Conservation (phyloP, 2,329 filamentous ascomycete species). For the Chrysoporthe deuterocubensis region DNA sequence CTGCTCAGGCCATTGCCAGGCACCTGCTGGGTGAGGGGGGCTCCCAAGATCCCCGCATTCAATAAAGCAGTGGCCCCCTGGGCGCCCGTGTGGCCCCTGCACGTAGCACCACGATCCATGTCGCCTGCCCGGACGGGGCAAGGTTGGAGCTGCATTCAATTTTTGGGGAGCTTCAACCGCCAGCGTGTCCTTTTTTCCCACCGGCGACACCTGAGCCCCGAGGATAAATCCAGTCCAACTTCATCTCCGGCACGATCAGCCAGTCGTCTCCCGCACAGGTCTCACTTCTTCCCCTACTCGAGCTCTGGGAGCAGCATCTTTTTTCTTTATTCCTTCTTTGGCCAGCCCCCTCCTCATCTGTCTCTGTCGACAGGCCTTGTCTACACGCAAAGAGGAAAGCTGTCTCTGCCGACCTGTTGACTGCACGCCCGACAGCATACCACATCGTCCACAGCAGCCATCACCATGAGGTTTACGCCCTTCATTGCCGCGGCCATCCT, state of each 20-base stretch:
- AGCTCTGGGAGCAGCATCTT: conserved; percentile 43
- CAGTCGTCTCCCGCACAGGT: conserved; percentile 6
- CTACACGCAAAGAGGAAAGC: conserved; percentile 12
- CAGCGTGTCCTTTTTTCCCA: conserved; percentile 27
- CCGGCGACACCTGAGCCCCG: conserved; percentile 10
- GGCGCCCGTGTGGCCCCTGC: conserved; percentile 23
- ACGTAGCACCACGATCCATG: conserved; percentile 14
- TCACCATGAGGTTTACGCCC: conserved; percentile 82
- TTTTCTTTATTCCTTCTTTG: conserved; percentile 36
- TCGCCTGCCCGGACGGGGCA: conserved; percentile 17
- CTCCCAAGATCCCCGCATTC: conserved; percentile 23
- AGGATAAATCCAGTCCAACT: conserved; percentile 27
- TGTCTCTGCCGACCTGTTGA: conserved; percentile 24
- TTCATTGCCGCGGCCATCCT: conserved; percentile 75
- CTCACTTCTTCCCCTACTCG: conserved; percentile 35
- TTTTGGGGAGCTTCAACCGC: conserved; percentile 26
- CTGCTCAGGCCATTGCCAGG: neutral
- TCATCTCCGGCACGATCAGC: conserved; percentile 10
- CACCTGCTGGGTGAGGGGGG: neutral
- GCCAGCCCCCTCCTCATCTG: conserved; percentile 33
- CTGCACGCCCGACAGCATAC: conserved; percentile 17
- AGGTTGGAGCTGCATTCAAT: conserved; percentile 15
- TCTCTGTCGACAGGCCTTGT: conserved; percentile 31
- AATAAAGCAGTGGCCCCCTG: conserved; percentile 17
- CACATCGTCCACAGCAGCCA: conserved; percentile 40